Evolutionary conservation across 768 basidiomycete species (phyloP), one percentile per base, ranked within the genome.

Genomic region (button mushroom (Agaricus bisporus)): DNA sequence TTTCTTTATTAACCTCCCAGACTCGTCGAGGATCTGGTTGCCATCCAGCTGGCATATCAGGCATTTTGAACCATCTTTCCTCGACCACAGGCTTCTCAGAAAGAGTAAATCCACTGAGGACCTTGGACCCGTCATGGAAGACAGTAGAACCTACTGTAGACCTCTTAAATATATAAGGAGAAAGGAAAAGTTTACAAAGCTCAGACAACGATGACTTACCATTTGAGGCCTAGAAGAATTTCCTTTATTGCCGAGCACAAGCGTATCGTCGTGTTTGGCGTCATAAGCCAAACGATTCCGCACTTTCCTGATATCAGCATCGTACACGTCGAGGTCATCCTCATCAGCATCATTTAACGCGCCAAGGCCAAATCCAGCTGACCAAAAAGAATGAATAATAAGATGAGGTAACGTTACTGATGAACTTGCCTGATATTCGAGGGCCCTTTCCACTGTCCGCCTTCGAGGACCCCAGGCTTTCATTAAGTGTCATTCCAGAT

Each of bases 291-390:
- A 73, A 37, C 79, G 73, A 54, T 70, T 77, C 56, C 75, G 70
- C 14, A 72, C 68, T 8, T 61, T 60, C 12, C 63, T 62, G 29
- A 66, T 51, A 1, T 59, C 61, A 37, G 72, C 69, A 59, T 91
- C 90, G 59, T 94, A 95, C 4, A 93, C 74, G 59, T 94, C 91
- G 32, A 91, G 49, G 63, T 94, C 94, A 63, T 98, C 94, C 44
- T 95, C 91, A 46, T 98, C 95, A 2, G 91, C 94, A 51, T 97
- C 94, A 62, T 95, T 97, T 15, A 93, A 68, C 1, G 89, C 91
- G 5, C 92, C 91, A 15, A 95, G 73, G 36, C 92, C 93, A 61
- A 94, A 95, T 1, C 91, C 92, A 63, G 85, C 89, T 88, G 26
- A 55, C 20, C 14, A 14, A 29, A 17, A 46, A 29, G 11, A n/a